Evolutionary conservation across 164 flowering plant genomes (phyloP), one percentile per base, ranked within the genome.

Genomic region (Tetracentron sinense): DNA sequence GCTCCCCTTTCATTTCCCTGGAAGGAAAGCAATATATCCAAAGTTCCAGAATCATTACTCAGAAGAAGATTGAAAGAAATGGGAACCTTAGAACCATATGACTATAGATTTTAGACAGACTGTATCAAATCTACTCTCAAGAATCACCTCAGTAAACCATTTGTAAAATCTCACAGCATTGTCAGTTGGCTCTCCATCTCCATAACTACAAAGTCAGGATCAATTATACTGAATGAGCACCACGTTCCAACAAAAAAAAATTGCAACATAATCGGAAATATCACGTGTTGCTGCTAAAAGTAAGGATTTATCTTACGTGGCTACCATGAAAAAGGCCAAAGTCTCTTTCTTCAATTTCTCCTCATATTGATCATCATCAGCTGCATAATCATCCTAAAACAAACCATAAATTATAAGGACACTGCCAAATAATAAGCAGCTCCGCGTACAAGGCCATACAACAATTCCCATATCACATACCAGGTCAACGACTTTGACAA

Each of bases 171-270:
- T 82, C 14, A 96, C 96, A 38, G 95, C 94, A 77, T 89, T 89
- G 63, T 92, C 96, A 58, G 98, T 92, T 31, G 98, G 98, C 76
- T 92, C 98, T 21, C 98, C 98, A 74, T 92, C 98, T 62, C 98
- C 98, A 72, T 92, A 92, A 15, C 98, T 92, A 58, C 64, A 78
- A 52, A 23, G 21, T 25, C 64, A 62, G 11, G 19, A 25, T 42
- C 58, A 56, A 48, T 21, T 47, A 29, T 44, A 50, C 61, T 30
- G 30, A 66, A 49, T 55, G 14, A 27, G 7, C 47, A 54, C 7
- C 49, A 59, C 10, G 19, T 42, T 6, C 28, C 19, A n/a, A n/a
- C n/a, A n/a, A n/a, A 19, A 15, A 38, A n/a, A 72, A 51, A 44
- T 44, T 21, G n/a, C n/a, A 25, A 33, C 12, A 30, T 33, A 17